Percentiles rank a stretch among this genome's conserved stretches.
Conservation (phyloP, 176 grass and related monocot genomes). For the Otatea glauca region DNA sequence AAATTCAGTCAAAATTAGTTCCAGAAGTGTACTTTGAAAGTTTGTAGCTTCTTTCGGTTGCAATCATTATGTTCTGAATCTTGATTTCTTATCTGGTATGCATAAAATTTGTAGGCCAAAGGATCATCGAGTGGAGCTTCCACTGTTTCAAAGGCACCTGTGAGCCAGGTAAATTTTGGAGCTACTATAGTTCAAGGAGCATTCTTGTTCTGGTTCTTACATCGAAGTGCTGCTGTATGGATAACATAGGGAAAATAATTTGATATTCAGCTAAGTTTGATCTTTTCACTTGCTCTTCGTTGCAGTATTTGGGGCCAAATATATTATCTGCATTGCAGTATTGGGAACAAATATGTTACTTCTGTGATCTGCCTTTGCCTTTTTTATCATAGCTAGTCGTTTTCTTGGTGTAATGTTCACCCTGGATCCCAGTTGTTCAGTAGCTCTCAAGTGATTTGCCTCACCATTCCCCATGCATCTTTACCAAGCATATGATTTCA, state of each 20-base stretch:
- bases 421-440: neutral
- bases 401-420: conserved; percentile 11
- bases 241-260: neutral
- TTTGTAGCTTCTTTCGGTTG: neutral
- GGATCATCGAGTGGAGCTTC: conserved; percentile 73
- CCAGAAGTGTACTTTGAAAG: neutral
- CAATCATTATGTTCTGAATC: conserved; percentile 31
- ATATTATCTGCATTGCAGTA: neutral
- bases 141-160: conserved; percentile 57
- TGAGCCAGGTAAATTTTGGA: conserved; percentile 42
- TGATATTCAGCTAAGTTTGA: neutral
- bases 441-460: neutral
- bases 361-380: neutral
- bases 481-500: neutral
- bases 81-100: conserved; percentile 23
- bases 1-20: neutral
- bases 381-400: neutral
- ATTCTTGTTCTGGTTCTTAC: neutral
- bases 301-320: neutral
- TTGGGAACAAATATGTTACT: neutral
- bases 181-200: conserved; percentile 8
- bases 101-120: conserved; percentile 58
- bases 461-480: neutral
- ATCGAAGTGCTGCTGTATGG: neutral
- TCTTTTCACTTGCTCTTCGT: neutral